Evolutionary conservation across 352 stramenopile species (phyloP).

Genomic region (Globisporangium mamillatum): DNA sequence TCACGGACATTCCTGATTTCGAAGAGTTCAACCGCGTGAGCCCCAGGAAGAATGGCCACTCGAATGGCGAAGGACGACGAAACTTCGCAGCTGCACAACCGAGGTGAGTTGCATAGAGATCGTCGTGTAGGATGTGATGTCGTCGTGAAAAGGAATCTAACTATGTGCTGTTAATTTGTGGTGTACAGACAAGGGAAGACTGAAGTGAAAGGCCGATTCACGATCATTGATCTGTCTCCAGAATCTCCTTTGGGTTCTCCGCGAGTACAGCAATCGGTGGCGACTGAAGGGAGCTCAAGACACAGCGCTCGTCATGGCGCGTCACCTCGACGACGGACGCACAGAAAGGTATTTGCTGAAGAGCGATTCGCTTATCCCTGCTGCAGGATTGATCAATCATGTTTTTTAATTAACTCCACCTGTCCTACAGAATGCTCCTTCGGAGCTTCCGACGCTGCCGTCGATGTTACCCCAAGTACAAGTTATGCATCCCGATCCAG

Average conservation of each 20-base stretch:
- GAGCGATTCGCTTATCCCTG: not conserved
- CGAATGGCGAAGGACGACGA: not conserved
- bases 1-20: conserved; percentile 66
- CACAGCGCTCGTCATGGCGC: conserved; percentile 23
- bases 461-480: conserved; percentile 7
- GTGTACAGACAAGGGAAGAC: conserved; percentile 55
- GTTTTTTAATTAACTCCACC: not conserved
- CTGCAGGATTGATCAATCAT: not conserved
- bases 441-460: conserved; percentile 11
- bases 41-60: conserved; percentile 1
- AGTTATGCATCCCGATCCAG: conserved; percentile 7
- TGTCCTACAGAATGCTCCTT: conserved; percentile 20
- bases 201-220: conserved; percentile 71
- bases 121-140: not conserved
- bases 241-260: conserved; percentile 40
- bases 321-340: conserved; percentile 16
- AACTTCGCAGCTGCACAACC: conserved; percentile 1
- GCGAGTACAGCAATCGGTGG: not conserved
- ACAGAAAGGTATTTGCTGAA: conserved; percentile 5
- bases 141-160: not conserved
- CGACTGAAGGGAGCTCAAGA: conserved; percentile 12
- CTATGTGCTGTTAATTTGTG: conserved; percentile 10
- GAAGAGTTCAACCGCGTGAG: conserved; percentile 21
- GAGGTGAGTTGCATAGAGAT: not conserved
- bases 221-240: conserved; percentile 76